phyloP scores from a whole-genome alignment of 306 rosid genomes.

The Cucumis hystrix region DNA sequence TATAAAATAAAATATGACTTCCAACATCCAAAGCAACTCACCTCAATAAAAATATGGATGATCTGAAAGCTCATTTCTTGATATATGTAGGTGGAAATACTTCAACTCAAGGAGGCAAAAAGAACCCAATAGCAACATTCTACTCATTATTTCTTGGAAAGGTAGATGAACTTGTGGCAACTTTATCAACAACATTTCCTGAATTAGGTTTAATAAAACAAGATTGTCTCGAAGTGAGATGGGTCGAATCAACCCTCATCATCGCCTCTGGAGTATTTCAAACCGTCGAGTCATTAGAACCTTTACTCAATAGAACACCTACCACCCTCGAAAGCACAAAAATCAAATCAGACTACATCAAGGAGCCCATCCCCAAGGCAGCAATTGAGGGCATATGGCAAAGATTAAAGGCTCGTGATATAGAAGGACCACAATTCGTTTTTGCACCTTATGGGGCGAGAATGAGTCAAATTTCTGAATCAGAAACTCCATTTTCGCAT shows the following conservation, averaged over 20 bases:
- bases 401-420: conserved; percentile 20
- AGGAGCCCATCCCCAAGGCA: conserved; percentile 30
- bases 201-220: conserved; percentile 35
- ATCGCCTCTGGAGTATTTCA: conserved; percentile 16
- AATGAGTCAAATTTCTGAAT: conserved; percentile 45
- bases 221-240: conserved; percentile 40
- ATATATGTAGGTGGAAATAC: not conserved
- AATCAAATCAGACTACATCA: conserved; percentile 55
- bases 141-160: conserved; percentile 39
- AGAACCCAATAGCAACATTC: conserved; percentile 12
- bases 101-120: conserved; percentile 20
- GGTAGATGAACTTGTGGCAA: conserved; percentile 19
- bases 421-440: conserved; percentile 21
- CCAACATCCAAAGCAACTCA: too few relatives aligned
- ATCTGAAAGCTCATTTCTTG: too few relatives aligned
- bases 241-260: conserved; percentile 58
- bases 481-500: conserved; percentile 51
- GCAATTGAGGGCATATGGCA: conserved; percentile 34
- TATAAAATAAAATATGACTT: too few relatives aligned
- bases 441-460: conserved; percentile 68
- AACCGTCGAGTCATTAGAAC: conserved; percentile 17
- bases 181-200: conserved; percentile 33
- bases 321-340: conserved; percentile 26
- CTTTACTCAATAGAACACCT: conserved; percentile 28
- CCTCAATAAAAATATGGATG: not conserved